These are phyloP conservation scores for Mycena kentingensis DNA, from an alignment of 768 basidiomycete species.

Conservation along the genomic window DNA sequence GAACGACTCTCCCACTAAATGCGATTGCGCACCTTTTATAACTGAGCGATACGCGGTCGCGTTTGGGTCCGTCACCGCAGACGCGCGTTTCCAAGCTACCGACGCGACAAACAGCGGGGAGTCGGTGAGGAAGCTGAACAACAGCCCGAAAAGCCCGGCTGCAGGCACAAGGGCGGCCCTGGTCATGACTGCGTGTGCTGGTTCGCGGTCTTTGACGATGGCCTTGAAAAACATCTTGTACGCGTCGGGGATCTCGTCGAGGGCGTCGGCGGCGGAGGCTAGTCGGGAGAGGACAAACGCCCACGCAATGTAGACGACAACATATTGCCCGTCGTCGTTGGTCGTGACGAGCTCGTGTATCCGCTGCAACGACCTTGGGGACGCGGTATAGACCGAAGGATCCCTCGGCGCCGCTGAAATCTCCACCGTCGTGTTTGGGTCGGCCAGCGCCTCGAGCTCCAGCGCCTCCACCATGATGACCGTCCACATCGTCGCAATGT, in stretches of 20 bases:
- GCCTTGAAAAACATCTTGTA: constrained; percentile 60
- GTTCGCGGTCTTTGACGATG: constrained; percentile 61
- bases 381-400: constrained; percentile 57
- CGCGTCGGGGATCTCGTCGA: constrained; percentile 53
- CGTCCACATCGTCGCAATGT: constrained; percentile 76
- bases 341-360: constrained; percentile 70
- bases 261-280: constrained; percentile 43
- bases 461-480: constrained; percentile 77
- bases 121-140: constrained; percentile 60
- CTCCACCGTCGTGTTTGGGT: constrained; percentile 48
- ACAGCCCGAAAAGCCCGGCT: constrained; percentile 58
- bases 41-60: constrained; percentile 79
- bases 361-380: constrained; percentile 60
- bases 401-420: constrained; percentile 52
- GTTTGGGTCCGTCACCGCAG: constrained; percentile 73
- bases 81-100: constrained; percentile 67
- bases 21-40: constrained; percentile 64
- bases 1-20: neutral
- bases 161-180: constrained; percentile 58
- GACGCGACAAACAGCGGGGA: constrained; percentile 80
- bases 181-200: constrained; percentile 57
- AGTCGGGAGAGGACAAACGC: constrained; percentile 75
- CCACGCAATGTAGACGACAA: constrained; percentile 81
- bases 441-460: constrained; percentile 72
- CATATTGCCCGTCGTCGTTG: constrained; percentile 62